Base-by-base conservation (phyloP, 2,329 filamentous ascomycete genomes). In the Hymenoscyphus fructigenus region DNA sequence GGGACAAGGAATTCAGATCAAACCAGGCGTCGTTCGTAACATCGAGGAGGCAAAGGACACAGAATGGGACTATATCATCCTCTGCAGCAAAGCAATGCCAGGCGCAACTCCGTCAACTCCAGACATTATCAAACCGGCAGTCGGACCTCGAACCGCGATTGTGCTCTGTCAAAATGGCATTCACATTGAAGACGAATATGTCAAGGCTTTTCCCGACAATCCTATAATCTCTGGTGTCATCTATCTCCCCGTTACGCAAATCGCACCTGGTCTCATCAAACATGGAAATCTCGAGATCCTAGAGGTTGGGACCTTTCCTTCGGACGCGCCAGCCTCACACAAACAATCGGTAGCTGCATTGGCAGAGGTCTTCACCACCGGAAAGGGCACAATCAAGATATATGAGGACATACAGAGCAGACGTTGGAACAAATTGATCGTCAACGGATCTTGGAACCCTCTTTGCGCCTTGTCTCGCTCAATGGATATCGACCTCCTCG, bases 131-230 rank as follows among this genome's bases (percentile, higher is more conserved):
- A 68, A 61, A 14, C 71, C 78, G 67, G 69, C 74, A 67, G 73
- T 84, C 1, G 77, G 79, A 6, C 71, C 71, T 14, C 77, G 58
- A 62, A 87, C 85, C 0, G 80, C 82, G 0, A 83, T 88, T 50
- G 84, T 85, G 7, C 80, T 89, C 0, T 80, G 87, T 17, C 86
- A 89, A 66, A 88, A 88, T 68, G 86, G 86, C 0, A 82, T 88
- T 44, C 81, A 79, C 0, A 87, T 88, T 65, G 86, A 89, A 71
- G 79, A 83, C 10, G 81, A 84, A 17, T 87, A 86, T 60, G 70
- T 75, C 0, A 68, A 72, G 0, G 74, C 75, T 0, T 88, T 84
- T 67, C 84, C 84, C 0, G 62, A 72, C 0, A 83, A 82, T 36
- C 81, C 84, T 0, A 78, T 89, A 26, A 71, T 88, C 6, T 85